A percentile compares a stretch with the other conserved stretches of the same genome.
These are phyloP conservation scores for Collybiopsis luxurians DNA, from an alignment of 768 basidiomycete genomes.

Conservation along the genomic window DNA sequence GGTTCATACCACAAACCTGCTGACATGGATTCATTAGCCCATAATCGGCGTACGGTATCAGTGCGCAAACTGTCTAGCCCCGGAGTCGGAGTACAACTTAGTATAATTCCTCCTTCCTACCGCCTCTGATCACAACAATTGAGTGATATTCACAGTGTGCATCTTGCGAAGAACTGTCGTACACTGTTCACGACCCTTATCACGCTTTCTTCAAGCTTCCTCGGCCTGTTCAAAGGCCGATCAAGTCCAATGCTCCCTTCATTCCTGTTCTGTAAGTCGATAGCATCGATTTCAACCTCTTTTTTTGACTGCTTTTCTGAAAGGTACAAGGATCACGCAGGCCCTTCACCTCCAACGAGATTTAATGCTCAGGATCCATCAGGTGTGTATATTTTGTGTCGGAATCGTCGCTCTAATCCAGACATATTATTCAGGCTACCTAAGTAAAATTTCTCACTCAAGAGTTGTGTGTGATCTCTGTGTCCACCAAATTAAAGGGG, in stretches of 20 bases:
- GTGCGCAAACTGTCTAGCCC: slow-evolving; percentile 86
- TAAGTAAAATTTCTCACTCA: slow-evolving; percentile 55
- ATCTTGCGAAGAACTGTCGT: slow-evolving; percentile 75
- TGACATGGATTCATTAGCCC: slow-evolving; percentile 35
- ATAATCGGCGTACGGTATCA: slow-evolving; percentile 84
- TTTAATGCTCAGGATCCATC: slow-evolving; percentile 44
- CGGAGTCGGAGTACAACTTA: slow-evolving; percentile 66
- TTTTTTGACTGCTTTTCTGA: slow-evolving; percentile 4
- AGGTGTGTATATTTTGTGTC: slow-evolving; percentile 38
- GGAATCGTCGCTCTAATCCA: not conserved
- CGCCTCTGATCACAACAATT: slow-evolving; percentile 2
- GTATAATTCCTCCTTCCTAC: slow-evolving; percentile 37
- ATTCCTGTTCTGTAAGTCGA: slow-evolving; percentile 63
- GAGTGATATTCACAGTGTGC: too few species aligned
- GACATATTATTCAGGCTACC: slow-evolving; percentile 47
- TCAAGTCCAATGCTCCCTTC: slow-evolving; percentile 55
- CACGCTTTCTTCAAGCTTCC: slow-evolving; percentile 90
- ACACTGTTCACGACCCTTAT: slow-evolving; percentile 75
- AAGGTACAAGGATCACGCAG: slow-evolving; percentile 67
- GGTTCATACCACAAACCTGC: not conserved
- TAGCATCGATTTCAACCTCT: not conserved
- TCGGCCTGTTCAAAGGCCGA: slow-evolving; percentile 66
- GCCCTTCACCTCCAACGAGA: slow-evolving; percentile 41
- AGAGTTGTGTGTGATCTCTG: slow-evolving; percentile 86
- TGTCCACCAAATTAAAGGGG: slow-evolving; percentile 75